Base-by-base conservation (phyloP, 768 basidiomycete species). In the Pleurotus tuber-regium region DNA sequence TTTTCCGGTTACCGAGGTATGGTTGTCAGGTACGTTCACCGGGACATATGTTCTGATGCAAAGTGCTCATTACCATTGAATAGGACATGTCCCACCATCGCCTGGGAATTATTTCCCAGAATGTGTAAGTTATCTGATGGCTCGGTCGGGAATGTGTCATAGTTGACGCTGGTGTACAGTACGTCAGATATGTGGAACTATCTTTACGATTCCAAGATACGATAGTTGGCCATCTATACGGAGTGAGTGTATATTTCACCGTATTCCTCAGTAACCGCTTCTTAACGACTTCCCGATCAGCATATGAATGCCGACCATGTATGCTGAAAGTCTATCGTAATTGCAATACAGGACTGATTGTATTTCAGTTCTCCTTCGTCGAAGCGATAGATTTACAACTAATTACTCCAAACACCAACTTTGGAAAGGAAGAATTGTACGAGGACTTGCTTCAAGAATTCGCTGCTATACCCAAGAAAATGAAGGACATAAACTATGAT, bases 221-320 rank as follows among this genome's bases (percentile, higher is more conserved):
- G 7, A 87, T 95, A 57, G 71, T 95, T 30, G 92, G 92, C 1
- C 89, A 92, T 68, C 68, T 94, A 26, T 94, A 76, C 57, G 92
- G 88, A 65, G 90, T 89, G 71, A 55, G 62, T 59, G 35, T 14
- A 35, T 54, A 42, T 29, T 36, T 53, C 28, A 41, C 30, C 23
- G 29, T 38, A 38, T 38, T 24, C 50, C 26, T 10, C 19, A 12
- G 31, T 28, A 44, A 12, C 21, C 21, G 11, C 42, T 29, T 7
- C n/a, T 25, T 49, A 10, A 14, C 12, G 36, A 8, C 47, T n/a
- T 19, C 8, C 4, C 16, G 21, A 39, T 25, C 53, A 87, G 84
- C 86, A 92, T 66, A 87, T 87, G 88, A 92, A 94, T 66, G 78
- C 81, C 14, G 92, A 95, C 70, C 84, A 86, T 69, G 86, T 86